Evolutionary conservation across 2,329 filamentous ascomycete genomes (phyloP).

Genomic region (Dichotomopilus funicola): DNA sequence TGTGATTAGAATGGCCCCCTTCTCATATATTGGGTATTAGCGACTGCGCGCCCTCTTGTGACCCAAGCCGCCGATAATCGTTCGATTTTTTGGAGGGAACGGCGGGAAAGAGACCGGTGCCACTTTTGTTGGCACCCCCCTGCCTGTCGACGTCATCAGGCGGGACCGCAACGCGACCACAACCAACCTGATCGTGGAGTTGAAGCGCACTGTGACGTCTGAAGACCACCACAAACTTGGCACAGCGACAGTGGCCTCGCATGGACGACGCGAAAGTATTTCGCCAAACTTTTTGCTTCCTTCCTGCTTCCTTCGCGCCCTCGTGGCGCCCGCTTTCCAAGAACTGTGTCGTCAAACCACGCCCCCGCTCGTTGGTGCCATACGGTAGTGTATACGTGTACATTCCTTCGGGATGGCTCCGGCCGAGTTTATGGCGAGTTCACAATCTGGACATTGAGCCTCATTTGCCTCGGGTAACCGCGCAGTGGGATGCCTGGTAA

Average conservation of each 20-base stretch:
- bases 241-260: conserved; percentile 1
- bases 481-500: too few species aligned
- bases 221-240: conserved; percentile 11
- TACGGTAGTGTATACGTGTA: background rate
- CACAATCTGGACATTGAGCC: too few species aligned
- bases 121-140: conserved; percentile 2
- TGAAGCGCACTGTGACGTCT: conserved; percentile 14
- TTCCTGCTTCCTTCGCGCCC: background rate
- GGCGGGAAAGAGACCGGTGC: too few species aligned
- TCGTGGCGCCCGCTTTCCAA: background rate
- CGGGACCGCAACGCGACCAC: conserved; percentile 7
- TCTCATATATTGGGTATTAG: too few species aligned
- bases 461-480: too few species aligned
- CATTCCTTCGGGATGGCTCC: background rate
- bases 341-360: too few species aligned
- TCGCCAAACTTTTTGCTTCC: background rate
- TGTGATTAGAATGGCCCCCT: too few species aligned
- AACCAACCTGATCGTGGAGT: background rate
- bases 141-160: conserved; percentile 18
- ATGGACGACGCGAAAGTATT: background rate
- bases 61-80: too few species aligned
- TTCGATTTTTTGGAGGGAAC: too few species aligned
- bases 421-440: background rate
- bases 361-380: too few species aligned
- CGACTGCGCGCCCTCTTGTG: too few species aligned